Conservation (phyloP, 805 yeast genomes). For the Metschnikowia vanudenii region DNA sequence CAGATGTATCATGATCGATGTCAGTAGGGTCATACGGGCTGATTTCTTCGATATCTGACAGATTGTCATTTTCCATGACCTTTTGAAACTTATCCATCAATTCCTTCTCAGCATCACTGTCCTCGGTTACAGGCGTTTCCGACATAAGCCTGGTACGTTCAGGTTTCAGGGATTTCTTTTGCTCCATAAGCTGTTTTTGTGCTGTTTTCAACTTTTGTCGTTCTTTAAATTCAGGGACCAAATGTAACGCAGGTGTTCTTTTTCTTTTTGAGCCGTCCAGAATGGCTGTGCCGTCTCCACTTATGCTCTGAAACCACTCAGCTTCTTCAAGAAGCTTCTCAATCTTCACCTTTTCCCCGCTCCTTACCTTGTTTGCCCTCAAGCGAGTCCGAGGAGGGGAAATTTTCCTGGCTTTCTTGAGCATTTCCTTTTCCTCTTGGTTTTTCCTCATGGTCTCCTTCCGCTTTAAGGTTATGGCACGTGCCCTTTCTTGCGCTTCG, state of each 20-base stretch:
- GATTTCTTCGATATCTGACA: constrained; percentile 27
- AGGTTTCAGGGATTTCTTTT: constrained; percentile 5
- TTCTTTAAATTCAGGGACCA: constrained; percentile 26
- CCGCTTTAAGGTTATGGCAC: constrained; percentile 7
- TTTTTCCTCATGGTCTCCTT: constrained; percentile 9
- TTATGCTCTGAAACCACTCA: constrained; percentile 40
- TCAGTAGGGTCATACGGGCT: constrained; percentile 43
- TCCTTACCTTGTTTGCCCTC: constrained; percentile 1
- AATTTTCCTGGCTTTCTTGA: constrained; percentile 1
- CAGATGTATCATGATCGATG: constrained; percentile 31
- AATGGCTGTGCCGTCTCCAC: constrained; percentile 35
- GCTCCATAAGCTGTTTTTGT: constrained; percentile 18
- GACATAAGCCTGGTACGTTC: constrained; percentile 5
- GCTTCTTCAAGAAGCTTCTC: constrained; percentile 25
- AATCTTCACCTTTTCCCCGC: constrained; percentile 6
- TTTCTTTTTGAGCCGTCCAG: constrained; percentile 35
- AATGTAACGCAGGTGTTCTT: constrained; percentile 28
- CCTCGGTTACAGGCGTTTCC: constrained; percentile 11
- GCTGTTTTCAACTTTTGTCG: constrained; percentile 15
- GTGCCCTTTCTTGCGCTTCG: constrained; percentile 2
- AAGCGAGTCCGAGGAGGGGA: constrained; percentile 7
- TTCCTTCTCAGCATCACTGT: constrained; percentile 16
- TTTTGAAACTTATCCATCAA: constrained; percentile 17
- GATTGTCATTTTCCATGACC: constrained; percentile 20
- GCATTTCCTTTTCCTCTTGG: constrained; percentile 6